Evolutionary conservation across 768 basidiomycete species (phyloP).

Genomic region (Leccinum broughii): DNA sequence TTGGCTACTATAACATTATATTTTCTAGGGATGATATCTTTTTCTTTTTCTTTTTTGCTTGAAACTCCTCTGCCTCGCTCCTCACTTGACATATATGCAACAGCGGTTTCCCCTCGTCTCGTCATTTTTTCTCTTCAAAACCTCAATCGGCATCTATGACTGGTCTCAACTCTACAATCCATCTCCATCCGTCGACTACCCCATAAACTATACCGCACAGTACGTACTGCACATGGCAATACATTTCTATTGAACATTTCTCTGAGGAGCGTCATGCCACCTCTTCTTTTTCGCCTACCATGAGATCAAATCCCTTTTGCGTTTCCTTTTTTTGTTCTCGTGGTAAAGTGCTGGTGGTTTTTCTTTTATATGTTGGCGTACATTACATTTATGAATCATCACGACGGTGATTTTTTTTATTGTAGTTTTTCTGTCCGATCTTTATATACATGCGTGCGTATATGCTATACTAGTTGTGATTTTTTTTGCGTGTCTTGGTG

Average conservation of each 20-base stretch:
- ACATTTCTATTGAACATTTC: slow-evolving; percentile 29
- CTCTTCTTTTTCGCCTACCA: neutral
- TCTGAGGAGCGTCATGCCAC: slow-evolving; percentile 10
- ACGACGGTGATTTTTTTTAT: neutral
- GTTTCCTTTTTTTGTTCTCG: slow-evolving; percentile 4
- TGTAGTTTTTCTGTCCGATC: neutral
- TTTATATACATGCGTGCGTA: slow-evolving; percentile 12
- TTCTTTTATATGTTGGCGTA: too few relatives aligned
- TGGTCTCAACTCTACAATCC: slow-evolving; percentile 11
- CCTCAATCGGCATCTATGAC: slow-evolving; percentile 30
- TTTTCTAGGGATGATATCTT: slow-evolving; percentile 32
- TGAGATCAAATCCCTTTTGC: neutral
- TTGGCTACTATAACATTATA: slow-evolving; percentile 37
- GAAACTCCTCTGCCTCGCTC: slow-evolving; percentile 12
- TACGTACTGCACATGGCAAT: slow-evolving; percentile 32
- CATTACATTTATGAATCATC: neutral
- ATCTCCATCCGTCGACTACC: neutral
- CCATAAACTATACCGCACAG: slow-evolving; percentile 26
- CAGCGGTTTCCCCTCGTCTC: neutral
- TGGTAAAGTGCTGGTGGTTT: neutral
- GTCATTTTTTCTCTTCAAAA: neutral
- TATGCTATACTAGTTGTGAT: slow-evolving; percentile 9
- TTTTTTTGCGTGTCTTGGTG: neutral
- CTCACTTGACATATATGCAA: slow-evolving; percentile 7
- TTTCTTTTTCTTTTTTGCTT: slow-evolving; percentile 20